These are phyloP conservation scores for Orbilia quercus DNA, from an alignment of 2,329 filamentous ascomycete species.

Conservation along the genomic window DNA sequence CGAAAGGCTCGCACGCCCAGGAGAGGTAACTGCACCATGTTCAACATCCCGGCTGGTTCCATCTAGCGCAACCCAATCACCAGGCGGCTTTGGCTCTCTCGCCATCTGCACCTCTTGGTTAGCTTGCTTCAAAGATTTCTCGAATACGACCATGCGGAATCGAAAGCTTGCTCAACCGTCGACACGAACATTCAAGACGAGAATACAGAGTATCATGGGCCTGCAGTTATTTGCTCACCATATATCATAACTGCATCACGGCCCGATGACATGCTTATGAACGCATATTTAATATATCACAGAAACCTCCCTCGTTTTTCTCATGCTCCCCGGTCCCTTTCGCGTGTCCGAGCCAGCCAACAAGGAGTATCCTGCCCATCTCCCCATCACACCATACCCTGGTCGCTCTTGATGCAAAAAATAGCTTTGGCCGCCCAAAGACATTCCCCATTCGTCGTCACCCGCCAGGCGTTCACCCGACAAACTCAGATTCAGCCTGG, in stretches of 20 bases:
- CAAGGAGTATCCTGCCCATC: slow-evolving; percentile 41
- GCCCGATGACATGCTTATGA: slow-evolving; percentile 53
- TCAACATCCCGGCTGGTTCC: slow-evolving; percentile 22
- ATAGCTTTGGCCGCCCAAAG: slow-evolving; percentile 52
- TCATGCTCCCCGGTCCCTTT: slow-evolving; percentile 6
- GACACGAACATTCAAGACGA: slow-evolving; percentile 2
- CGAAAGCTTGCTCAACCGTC: slow-evolving; percentile 14
- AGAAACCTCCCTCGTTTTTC: background rate
- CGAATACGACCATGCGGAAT: slow-evolving; percentile 28
- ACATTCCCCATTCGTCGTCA: slow-evolving; percentile 56
- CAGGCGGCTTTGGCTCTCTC: slow-evolving; percentile 27
- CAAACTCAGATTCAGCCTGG: slow-evolving; percentile 15
- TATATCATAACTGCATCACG: slow-evolving; percentile 24
- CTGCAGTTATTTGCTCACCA: background rate
- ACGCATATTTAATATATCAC: slow-evolving; percentile 37
- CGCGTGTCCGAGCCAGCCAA: slow-evolving; percentile 45
- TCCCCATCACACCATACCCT: slow-evolving; percentile 20
- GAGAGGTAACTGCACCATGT: background rate
- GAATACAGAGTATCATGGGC: background rate
- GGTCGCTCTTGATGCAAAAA: slow-evolving; percentile 54
- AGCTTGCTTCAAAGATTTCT: slow-evolving; percentile 34
- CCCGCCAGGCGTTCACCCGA: slow-evolving; percentile 14
- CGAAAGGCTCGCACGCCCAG: slow-evolving; percentile 4
- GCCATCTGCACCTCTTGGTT: slow-evolving; percentile 40
- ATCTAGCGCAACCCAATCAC: slow-evolving; percentile 54